Conservation (phyloP, 2,329 filamentous ascomycete genomes). For the Hypoxylon sp. region DNA sequence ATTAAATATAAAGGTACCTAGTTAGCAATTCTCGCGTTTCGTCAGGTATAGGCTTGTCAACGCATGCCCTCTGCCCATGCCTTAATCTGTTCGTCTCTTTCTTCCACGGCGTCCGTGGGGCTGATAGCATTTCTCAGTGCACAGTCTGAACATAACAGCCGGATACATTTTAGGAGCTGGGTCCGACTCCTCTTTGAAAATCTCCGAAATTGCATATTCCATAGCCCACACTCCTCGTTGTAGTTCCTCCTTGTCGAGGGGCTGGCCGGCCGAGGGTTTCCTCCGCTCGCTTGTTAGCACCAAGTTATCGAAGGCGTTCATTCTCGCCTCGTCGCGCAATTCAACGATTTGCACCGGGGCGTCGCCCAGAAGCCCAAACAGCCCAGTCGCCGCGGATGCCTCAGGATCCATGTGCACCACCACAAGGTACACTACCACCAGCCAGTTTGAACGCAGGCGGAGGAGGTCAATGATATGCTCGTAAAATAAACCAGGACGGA, state of each 20-base stretch:
- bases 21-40: background rate
- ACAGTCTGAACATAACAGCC: constrained; percentile 3
- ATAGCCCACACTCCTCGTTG: background rate
- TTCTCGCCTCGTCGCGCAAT: constrained; percentile 1
- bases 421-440: background rate
- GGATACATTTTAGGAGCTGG: background rate
- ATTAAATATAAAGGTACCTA: no score
- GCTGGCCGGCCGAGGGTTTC: constrained; percentile 1
- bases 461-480: background rate
- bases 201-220: background rate
- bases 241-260: background rate
- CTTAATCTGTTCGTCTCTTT: background rate
- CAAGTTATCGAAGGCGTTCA: background rate
- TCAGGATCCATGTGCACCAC: background rate
- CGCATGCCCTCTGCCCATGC: background rate
- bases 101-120: background rate
- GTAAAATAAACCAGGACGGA: background rate
- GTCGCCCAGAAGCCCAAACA: constrained; percentile 1
- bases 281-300: background rate
- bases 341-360: constrained; percentile 5
- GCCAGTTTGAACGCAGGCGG: background rate
- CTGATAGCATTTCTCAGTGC: constrained; percentile 2
- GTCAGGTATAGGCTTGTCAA: background rate
- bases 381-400: background rate
- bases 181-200: background rate